Percentiles rank a stretch among this genome's conserved stretches.
Evolutionary conservation across 1,139 yeast species (phyloP).

Genomic region (Oligophagozyma castellii): DNA sequence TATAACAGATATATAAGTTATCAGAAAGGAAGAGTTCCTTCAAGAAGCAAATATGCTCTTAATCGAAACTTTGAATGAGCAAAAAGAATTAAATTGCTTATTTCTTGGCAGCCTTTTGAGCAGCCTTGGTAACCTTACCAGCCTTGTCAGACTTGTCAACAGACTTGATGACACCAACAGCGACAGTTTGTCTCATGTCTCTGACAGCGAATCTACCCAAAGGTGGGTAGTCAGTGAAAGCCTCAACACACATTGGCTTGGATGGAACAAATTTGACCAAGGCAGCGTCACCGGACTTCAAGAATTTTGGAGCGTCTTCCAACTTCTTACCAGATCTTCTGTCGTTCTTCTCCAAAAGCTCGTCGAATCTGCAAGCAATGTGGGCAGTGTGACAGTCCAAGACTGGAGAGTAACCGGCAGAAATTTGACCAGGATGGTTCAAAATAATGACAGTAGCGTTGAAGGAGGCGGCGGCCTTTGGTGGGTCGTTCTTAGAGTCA

Average conservation of each 20-base stretch:
- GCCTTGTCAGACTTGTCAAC: constrained; percentile 88
- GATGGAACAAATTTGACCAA: constrained; percentile 83
- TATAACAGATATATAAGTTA: too few species aligned
- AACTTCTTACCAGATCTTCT: constrained; percentile 84
- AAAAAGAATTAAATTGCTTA: too few species aligned
- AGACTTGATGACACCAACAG: constrained; percentile 99
- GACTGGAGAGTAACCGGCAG: constrained; percentile 89
- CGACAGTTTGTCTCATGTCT: constrained; percentile 99
- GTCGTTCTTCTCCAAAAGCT: constrained; percentile 79
- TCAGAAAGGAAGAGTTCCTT: too few species aligned
- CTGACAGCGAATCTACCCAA: constrained; percentile 99
- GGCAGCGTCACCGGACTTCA: constrained; percentile 92
- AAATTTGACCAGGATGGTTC: constrained; percentile 91
- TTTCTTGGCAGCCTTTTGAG: constrained; percentile 8
- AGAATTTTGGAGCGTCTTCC: constrained; percentile 73
- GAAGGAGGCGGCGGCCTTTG: constrained; percentile 71
- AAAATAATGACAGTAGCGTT: constrained; percentile 80
- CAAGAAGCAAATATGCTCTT: too few species aligned
- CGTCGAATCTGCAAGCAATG: constrained; percentile 85
- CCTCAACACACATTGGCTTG: constrained; percentile 96
- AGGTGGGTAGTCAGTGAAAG: constrained; percentile 96
- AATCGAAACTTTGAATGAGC: too few species aligned
- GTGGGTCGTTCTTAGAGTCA: constrained; percentile 93
- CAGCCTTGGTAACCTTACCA: constrained; percentile 96
- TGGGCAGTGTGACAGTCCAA: constrained; percentile 74